Conservation (phyloP, 768 basidiomycete species). For the Xerocomellus amylosporus region DNA sequence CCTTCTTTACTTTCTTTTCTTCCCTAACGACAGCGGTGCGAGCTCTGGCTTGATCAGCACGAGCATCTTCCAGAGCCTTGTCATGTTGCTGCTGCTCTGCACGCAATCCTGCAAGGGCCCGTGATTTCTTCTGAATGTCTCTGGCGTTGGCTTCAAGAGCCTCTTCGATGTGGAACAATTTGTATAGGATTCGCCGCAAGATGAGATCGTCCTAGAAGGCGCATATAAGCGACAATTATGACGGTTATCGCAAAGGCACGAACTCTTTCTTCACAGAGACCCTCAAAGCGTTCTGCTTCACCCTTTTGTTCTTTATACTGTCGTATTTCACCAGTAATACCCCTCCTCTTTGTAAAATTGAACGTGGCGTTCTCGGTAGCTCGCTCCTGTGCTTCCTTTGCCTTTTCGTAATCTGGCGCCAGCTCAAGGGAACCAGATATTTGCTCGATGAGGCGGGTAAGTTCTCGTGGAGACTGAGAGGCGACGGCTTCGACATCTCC, state of each 20-base stretch:
- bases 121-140: conserved; percentile 71
- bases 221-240: conserved; percentile 3
- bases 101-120: conserved; percentile 63
- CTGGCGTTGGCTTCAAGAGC: conserved; percentile 70
- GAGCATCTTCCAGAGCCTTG: conserved; percentile 64
- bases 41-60: conserved; percentile 77
- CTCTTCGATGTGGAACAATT: conserved; percentile 85
- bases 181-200: conserved; percentile 79
- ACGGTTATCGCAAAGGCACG: conserved; percentile 19
- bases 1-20: conserved; percentile 86
- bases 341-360: conserved; percentile 91
- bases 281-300: conserved; percentile 87
- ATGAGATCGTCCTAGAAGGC: conserved; percentile 70
- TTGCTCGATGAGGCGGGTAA: conserved; percentile 89
- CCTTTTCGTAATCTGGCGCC: conserved; percentile 82
- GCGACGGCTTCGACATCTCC: conserved; percentile 99
- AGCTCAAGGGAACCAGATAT: conserved; percentile 94
- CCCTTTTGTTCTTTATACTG: conserved; percentile 97
- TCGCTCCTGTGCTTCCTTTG: conserved; percentile 81
- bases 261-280: conserved; percentile 70
- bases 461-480: conserved; percentile 87
- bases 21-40: conserved; percentile 74
- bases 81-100: conserved; percentile 71
- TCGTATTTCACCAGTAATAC: conserved; percentile 92
- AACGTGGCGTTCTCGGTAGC: conserved; percentile 93